Percentiles rank a stretch among this genome's conserved stretches.
These are phyloP conservation scores for Neospermospora avenae DNA, from an alignment of 2,329 filamentous ascomycete species.

Conservation along the genomic window DNA sequence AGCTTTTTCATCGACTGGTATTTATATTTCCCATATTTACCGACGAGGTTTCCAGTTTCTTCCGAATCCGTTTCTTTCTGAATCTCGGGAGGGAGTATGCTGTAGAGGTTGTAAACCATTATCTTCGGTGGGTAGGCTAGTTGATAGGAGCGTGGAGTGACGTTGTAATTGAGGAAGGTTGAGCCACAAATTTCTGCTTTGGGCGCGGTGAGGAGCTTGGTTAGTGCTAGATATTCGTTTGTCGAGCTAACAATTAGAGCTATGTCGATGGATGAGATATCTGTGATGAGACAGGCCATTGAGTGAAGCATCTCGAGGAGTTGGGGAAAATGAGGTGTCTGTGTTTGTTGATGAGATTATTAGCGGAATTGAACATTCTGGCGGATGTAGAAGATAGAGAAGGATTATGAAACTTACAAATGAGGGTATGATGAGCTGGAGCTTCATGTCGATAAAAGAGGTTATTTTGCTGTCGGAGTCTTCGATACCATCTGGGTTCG, in stretches of 20 bases:
- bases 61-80: background rate
- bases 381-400: background rate
- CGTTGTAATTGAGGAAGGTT: background rate
- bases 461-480: too few species aligned
- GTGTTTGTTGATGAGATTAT: too few species aligned
- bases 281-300: constrained; percentile 1
- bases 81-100: background rate
- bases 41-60: background rate
- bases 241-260: background rate
- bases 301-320: constrained; percentile 1
- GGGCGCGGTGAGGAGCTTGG: background rate
- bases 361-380: too few species aligned
- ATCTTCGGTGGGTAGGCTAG: background rate
- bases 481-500: background rate
- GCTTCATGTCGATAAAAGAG: background rate
- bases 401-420: background rate
- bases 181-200: background rate
- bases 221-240: background rate
- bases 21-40: background rate
- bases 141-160: background rate
- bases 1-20: constrained; percentile 4
- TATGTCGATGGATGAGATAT: background rate
- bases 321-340: background rate
- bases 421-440: background rate
- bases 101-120: background rate